Conservation (phyloP, 768 basidiomycete species). For the Pilatotrama ljubarskyi region DNA sequence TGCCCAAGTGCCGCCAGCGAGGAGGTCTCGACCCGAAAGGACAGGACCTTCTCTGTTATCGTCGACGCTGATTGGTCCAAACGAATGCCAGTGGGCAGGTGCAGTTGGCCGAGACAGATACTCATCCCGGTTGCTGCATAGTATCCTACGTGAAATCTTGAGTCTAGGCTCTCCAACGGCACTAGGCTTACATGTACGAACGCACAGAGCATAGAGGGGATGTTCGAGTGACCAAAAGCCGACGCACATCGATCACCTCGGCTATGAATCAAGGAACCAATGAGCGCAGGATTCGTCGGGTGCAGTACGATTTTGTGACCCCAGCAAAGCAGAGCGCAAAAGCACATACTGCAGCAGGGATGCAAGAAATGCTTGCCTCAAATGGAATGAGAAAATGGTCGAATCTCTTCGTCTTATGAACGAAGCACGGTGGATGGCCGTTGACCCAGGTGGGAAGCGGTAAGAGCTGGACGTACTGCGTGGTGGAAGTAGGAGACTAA, state of each 20-base stretch:
- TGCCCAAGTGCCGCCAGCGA: constrained; percentile 83
- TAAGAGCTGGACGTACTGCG: constrained; percentile 8
- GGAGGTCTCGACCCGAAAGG: constrained; percentile 73
- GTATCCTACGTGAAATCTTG: constrained; percentile 46
- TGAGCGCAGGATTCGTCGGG: constrained; percentile 5
- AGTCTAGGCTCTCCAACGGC: background rate
- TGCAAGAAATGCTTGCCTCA: constrained; percentile 2
- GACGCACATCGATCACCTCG: constrained; percentile 61
- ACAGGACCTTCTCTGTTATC: constrained; percentile 36
- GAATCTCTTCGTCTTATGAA: constrained; percentile 7
- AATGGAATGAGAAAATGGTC: background rate
- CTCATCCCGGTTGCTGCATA: constrained; percentile 81
- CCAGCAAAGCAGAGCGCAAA: background rate
- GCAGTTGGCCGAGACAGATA: constrained; percentile 64
- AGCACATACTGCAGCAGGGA: background rate
- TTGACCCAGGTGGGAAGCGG: background rate
- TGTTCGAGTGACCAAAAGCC: constrained; percentile 77
- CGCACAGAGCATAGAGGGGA: constrained; percentile 78
- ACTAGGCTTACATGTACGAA: constrained; percentile 19
- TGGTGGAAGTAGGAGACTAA: background rate
- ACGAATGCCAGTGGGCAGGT: constrained; percentile 68
- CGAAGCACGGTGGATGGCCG: constrained; percentile 1
- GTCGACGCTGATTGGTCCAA: constrained; percentile 38
- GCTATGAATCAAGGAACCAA: background rate
- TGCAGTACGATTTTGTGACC: constrained; percentile 8